Evolutionary conservation across 768 basidiomycete genomes (phyloP).

Genomic region (Lyophyllum atratum): DNA sequence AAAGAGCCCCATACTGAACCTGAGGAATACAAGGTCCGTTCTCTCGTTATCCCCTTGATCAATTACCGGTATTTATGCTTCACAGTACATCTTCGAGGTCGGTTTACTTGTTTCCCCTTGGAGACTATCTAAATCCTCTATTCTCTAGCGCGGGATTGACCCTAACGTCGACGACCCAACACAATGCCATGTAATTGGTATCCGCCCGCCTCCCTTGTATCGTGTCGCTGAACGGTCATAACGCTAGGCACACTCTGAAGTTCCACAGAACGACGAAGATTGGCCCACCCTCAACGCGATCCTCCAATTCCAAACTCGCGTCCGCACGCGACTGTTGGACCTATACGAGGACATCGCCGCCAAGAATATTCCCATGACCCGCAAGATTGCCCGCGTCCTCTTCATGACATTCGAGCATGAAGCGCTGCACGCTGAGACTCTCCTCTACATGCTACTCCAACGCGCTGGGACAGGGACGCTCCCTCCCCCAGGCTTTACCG

Average conservation of each 20-base stretch:
- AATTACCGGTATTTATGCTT: slow-evolving; percentile 2
- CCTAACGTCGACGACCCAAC: slow-evolving; percentile 91
- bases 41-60: slow-evolving; percentile 10
- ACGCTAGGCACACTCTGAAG: slow-evolving; percentile 81
- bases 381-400: slow-evolving; percentile 74
- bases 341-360: slow-evolving; percentile 72
- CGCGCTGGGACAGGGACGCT: slow-evolving; percentile 76
- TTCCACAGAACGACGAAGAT: slow-evolving; percentile 76
- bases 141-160: slow-evolving; percentile 84
- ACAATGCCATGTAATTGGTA: slow-evolving; percentile 70
- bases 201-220: not conserved
- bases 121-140: not conserved
- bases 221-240: not conserved
- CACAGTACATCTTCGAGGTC: slow-evolving; percentile 77
- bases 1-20: slow-evolving; percentile 84
- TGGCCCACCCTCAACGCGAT: slow-evolving; percentile 83
- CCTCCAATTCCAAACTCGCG: slow-evolving; percentile 75
- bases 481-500: slow-evolving; percentile 72
- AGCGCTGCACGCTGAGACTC: slow-evolving; percentile 86
- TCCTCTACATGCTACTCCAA: slow-evolving; percentile 94
- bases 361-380: slow-evolving; percentile 53
- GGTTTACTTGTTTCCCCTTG: not conserved
- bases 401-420: slow-evolving; percentile 95
- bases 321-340: slow-evolving; percentile 67
- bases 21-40: slow-evolving; percentile 65